Evolutionary conservation across 441 rosid genomes (phyloP).

Genomic region (Biscutella laevigata): DNA sequence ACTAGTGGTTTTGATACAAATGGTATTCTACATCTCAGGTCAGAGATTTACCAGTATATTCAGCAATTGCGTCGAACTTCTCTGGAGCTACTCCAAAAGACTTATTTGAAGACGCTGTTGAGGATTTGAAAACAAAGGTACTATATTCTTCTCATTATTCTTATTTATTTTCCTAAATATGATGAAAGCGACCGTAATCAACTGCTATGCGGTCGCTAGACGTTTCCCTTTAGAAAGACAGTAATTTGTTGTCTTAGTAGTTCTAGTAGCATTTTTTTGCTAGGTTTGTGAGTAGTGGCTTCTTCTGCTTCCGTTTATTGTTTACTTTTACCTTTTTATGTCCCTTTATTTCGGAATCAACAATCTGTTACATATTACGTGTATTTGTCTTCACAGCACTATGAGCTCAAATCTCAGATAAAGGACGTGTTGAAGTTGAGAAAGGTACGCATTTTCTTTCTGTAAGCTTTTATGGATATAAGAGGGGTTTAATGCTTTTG

Average conservation of each 20-base stretch:
- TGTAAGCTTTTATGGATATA: constrained; percentile 7
- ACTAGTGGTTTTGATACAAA: constrained; percentile 14
- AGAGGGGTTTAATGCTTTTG: constrained; percentile 16
- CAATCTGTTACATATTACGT: constrained; percentile 6
- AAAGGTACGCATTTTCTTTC: constrained; percentile 32
- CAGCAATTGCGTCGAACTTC: constrained; percentile 46
- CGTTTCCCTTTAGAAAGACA: not conserved
- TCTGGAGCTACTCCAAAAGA: constrained; percentile 67
- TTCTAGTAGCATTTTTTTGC: not conserved
- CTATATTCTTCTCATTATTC: not conserved
- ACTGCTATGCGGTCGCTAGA: not conserved
- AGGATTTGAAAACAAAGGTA: constrained; percentile 59
- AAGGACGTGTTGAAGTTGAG: constrained; percentile 48
- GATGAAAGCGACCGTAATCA: not conserved
- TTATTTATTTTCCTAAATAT: not conserved
- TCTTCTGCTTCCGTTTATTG: not conserved
- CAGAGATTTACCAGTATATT: constrained; percentile 50
- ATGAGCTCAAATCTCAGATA: constrained; percentile 49
- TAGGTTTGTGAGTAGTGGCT: constrained; percentile 6
- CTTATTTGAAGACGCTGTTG: constrained; percentile 58
- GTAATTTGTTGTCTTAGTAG: constrained; percentile 2
- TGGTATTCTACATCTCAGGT: constrained; percentile 34
- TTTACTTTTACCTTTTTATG: not conserved
- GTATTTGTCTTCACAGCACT: constrained; percentile 34
- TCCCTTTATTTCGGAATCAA: not conserved